phyloP scores from a whole-genome alignment of 306 rosid genomes.

The Senna siamea region DNA sequence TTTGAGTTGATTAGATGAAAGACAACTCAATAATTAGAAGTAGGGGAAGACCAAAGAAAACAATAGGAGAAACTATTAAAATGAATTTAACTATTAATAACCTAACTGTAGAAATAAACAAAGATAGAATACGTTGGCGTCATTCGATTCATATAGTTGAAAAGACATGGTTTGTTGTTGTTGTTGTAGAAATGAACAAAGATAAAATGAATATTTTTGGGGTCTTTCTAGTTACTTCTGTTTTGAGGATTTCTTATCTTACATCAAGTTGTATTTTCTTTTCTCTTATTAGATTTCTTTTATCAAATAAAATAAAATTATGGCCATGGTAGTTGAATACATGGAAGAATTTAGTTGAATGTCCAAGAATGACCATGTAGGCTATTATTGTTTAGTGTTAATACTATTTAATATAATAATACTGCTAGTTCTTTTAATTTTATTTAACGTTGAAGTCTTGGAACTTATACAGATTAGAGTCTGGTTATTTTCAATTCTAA shows the following conservation, averaged over 20 bases:
- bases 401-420: slow-evolving; percentile 34
- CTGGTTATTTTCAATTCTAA: slow-evolving; percentile 33
- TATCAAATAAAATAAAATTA: neutral
- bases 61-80: too few relatives aligned
- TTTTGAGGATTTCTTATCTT: too few relatives aligned
- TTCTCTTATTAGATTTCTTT: neutral
- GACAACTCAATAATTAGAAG: too few relatives aligned
- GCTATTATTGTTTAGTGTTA: neutral
- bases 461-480: slow-evolving; percentile 24
- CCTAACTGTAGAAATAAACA: too few relatives aligned
- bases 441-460: slow-evolving; percentile 33
- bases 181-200: too few relatives aligned
- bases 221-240: neutral
- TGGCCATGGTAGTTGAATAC: neutral
- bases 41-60: too few relatives aligned
- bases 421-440: slow-evolving; percentile 30
- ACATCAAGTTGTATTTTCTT: neutral
- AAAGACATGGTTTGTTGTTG: too few relatives aligned
- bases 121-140: too few relatives aligned
- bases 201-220: too few relatives aligned
- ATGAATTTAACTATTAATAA: too few relatives aligned
- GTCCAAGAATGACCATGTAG: neutral
- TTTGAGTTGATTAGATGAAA: too few relatives aligned
- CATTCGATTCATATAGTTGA: too few relatives aligned
- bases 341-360: neutral